A percentile compares a stretch with the other conserved stretches of the same genome.
phyloP scores from a whole-genome alignment of 345 rosid genomes.

The Eucalyptus camaldulensis region DNA sequence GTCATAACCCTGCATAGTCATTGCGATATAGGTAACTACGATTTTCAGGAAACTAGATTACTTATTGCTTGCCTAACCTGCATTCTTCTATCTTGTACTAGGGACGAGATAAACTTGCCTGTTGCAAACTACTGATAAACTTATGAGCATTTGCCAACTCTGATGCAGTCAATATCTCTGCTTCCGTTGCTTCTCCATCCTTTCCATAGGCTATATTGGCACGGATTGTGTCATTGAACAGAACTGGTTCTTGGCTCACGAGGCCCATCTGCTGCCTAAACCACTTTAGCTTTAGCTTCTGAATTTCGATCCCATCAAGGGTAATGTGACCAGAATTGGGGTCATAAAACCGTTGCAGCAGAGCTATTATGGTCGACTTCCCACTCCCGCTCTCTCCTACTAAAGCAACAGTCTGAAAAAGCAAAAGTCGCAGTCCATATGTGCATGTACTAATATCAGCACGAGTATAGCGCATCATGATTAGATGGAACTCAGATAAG shows the following conservation, averaged over 20 bases:
- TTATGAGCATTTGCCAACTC: slow-evolving; percentile 19
- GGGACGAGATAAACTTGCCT: background rate
- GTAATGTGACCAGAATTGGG: slow-evolving; percentile 20
- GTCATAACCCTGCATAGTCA: background rate
- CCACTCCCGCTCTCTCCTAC: slow-evolving; percentile 35
- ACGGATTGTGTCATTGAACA: slow-evolving; percentile 13
- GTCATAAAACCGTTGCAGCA: slow-evolving; percentile 23
- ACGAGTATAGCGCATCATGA: background rate
- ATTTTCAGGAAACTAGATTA: background rate
- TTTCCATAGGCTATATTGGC: slow-evolving; percentile 28
- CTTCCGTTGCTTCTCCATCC: slow-evolving; percentile 12
- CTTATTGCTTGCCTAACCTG: background rate
- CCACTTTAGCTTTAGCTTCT: slow-evolving; percentile 12
- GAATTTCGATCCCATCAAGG: slow-evolving; percentile 19
- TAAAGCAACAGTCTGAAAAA: slow-evolving; percentile 17
- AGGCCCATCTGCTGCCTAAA: slow-evolving; percentile 26
- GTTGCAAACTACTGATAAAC: slow-evolving; percentile 17
- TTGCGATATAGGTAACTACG: background rate
- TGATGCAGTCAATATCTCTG: slow-evolving; percentile 13
- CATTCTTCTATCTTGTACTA: background rate
- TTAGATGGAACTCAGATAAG: background rate
- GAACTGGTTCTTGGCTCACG: slow-evolving; percentile 15
- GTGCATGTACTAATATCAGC: background rate
- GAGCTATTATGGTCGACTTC: slow-evolving; percentile 14
- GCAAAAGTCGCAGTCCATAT: background rate